These are phyloP conservation scores for Mycena rosella DNA, from an alignment of 768 basidiomycete genomes.

Conservation along the genomic window DNA sequence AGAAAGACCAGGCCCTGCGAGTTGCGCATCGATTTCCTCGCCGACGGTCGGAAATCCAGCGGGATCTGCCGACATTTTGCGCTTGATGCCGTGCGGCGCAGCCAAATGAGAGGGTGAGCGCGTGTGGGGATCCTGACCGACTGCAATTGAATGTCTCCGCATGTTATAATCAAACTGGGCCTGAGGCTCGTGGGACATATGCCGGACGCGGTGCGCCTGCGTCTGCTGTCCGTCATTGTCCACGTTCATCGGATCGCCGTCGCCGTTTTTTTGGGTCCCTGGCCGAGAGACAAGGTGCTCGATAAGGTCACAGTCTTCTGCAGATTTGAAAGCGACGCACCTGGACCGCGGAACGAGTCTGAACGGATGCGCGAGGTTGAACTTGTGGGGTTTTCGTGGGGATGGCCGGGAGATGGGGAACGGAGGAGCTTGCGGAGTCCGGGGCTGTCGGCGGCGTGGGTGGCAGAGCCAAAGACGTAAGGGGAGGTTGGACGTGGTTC, in stretches of 20 bases:
- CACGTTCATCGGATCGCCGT: conserved; percentile 54
- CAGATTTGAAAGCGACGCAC: conserved; percentile 30
- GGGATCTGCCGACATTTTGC: conserved; percentile 85
- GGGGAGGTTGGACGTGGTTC: conserved; percentile 74
- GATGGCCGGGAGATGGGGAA: conserved; percentile 59
- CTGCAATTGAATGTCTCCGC: conserved; percentile 79
- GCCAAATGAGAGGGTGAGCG: conserved; percentile 51
- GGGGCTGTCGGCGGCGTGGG: conserved; percentile 53
- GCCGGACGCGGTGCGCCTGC: conserved; percentile 41
- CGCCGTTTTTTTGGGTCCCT: conserved; percentile 47
- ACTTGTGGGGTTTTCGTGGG: conserved; percentile 41
- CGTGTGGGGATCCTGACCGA: conserved; percentile 62
- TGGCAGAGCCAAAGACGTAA: conserved; percentile 80
- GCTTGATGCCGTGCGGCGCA: conserved; percentile 75
- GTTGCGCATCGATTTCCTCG: conserved; percentile 75
- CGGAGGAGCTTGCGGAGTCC: conserved; percentile 73
- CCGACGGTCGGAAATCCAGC: conserved; percentile 61
- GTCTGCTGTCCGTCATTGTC: conserved; percentile 51
- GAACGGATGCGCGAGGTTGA: conserved; percentile 30
- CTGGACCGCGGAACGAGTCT: conserved; percentile 39
- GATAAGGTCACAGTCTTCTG: conserved; percentile 30
- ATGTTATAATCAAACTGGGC: conserved; percentile 74
- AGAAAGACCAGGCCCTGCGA: conserved; percentile 76
- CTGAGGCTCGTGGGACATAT: conserved; percentile 55
- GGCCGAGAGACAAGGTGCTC: neutral